Conservation (phyloP, 225 moss, liverwort and hornwort species). For the Rhytidiadelphus loreus region DNA sequence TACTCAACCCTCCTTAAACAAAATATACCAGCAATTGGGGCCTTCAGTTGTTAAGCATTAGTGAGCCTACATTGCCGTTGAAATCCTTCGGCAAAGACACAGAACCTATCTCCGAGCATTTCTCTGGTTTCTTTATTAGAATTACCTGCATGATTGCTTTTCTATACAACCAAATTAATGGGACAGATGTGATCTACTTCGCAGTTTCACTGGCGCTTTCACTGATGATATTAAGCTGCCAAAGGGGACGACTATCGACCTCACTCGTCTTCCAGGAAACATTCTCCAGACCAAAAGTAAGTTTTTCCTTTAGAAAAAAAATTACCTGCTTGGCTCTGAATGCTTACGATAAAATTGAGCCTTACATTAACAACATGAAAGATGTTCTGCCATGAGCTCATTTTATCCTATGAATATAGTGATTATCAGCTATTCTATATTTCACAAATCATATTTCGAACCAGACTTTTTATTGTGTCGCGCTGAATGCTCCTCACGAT, state of each 20-base stretch:
- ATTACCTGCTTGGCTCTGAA: background rate
- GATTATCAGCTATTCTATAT: background rate
- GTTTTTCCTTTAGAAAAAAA: background rate
- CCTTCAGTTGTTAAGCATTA: background rate
- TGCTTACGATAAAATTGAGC: background rate
- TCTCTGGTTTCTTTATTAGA: background rate
- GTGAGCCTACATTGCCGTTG: background rate
- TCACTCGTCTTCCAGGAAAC: constrained; percentile 72
- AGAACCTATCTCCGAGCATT: background rate
- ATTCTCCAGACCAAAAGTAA: constrained; percentile 64
- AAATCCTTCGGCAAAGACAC: background rate
- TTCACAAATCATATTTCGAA: background rate
- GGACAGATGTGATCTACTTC: background rate
- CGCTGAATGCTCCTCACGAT: background rate
- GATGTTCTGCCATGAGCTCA: background rate
- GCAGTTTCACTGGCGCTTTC: constrained; percentile 71
- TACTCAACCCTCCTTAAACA: background rate
- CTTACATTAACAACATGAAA: background rate
- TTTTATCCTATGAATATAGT: background rate
- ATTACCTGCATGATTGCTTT: background rate
- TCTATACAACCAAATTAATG: background rate
- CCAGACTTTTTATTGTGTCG: background rate
- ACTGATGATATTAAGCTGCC: constrained; percentile 78
- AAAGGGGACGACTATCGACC: constrained; percentile 67
- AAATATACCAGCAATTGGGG: background rate